A percentile compares a stretch with the other conserved stretches of the same genome.
These are phyloP conservation scores for Priceomyces medius DNA, from an alignment of 805 yeast species.

Conservation along the genomic window DNA sequence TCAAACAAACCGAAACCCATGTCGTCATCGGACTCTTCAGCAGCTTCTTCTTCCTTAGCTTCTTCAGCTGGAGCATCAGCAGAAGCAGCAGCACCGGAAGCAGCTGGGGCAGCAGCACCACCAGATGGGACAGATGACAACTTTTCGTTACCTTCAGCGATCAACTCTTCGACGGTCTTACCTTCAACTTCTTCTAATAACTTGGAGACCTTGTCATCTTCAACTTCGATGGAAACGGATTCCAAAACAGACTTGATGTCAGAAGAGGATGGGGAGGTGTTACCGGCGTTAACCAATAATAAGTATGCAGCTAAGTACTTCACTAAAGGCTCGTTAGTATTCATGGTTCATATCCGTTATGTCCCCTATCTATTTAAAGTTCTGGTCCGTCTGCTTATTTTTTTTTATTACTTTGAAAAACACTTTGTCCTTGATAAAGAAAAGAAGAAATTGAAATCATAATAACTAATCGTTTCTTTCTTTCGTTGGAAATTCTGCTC, in stretches of 20 bases:
- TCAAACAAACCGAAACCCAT: slow-evolving; percentile 99
- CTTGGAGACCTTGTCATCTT: slow-evolving; percentile 78
- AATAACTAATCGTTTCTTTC: no score
- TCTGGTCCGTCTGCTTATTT: no score
- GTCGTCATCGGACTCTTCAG: slow-evolving; percentile 64
- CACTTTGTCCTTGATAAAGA: no score
- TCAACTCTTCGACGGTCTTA: slow-evolving; percentile 84
- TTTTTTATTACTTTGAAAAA: no score
- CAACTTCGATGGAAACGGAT: slow-evolving; percentile 95
- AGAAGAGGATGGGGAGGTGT: slow-evolving; percentile 88
- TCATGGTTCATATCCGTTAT: no score
- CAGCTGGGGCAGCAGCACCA: slow-evolving; percentile 88
- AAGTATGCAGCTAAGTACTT: slow-evolving; percentile 99
- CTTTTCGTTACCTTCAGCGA: slow-evolving; percentile 93
- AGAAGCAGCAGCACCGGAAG: slow-evolving; percentile 69
- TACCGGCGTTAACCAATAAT: slow-evolving; percentile 96
- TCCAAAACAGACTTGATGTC: slow-evolving; percentile 86
- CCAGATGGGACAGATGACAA: slow-evolving; percentile 97
- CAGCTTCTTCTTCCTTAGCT: slow-evolving; percentile 67
- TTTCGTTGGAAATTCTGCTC: no score
- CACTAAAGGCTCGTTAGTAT: slow-evolving; percentile 45
- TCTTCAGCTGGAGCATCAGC: slow-evolving; percentile 71
- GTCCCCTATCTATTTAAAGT: no score
- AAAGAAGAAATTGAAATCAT: no score
- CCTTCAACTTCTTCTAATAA: slow-evolving; percentile 89